Evolutionary conservation across 805 yeast genomes (phyloP), one percentile per base, ranked within the genome.

Genomic region (Alloascoidea africana): DNA sequence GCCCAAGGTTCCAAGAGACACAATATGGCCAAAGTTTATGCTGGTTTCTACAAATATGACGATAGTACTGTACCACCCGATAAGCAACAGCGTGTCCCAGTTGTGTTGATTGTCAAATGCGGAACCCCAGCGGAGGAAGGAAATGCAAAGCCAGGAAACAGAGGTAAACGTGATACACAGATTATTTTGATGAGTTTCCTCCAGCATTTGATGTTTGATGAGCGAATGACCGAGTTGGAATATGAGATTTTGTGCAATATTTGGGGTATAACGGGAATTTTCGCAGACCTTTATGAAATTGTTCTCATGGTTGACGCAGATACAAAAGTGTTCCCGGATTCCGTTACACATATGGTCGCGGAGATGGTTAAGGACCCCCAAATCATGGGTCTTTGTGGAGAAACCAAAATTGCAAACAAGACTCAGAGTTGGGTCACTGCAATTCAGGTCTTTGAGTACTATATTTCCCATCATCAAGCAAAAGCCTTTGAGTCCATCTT

Each of bases 91-190:
- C 68, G 89, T 47, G 87, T 83, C n/a, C n/a, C n/a, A n/a, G n/a
- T n/a, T n/a, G 68, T 15, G 82, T 71, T 5, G n/a, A n/a, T n/a
- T n/a, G 86, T 83, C 33, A 87, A 87, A 56, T 85, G 95, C 59
- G 96, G 96, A 45, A 82, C 95, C 0, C 86, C 87, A 3, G 78
- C 69, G 13, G 96, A 87, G 52, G 76, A 72, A 19, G 67, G 68
- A 13, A 63, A 75, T 5, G 59, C 76, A 3, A 79, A 79, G 55
- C 95, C 96, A 8, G 96, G 96, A 50, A 87, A 87, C 56, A 73
- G 96, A 66, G 96, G 96, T 59, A 87, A 87, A 57, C 79, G 96
- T 62, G 96, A 87, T 54, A 83, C 96, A 17, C 96, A 87, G 56
- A 78, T 87, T 40, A 76, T 87, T 44, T 62, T 87, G 48, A 87